Conservation (phyloP, 495 filamentous ascomycete species). For the Penicillium paxilli region DNA sequence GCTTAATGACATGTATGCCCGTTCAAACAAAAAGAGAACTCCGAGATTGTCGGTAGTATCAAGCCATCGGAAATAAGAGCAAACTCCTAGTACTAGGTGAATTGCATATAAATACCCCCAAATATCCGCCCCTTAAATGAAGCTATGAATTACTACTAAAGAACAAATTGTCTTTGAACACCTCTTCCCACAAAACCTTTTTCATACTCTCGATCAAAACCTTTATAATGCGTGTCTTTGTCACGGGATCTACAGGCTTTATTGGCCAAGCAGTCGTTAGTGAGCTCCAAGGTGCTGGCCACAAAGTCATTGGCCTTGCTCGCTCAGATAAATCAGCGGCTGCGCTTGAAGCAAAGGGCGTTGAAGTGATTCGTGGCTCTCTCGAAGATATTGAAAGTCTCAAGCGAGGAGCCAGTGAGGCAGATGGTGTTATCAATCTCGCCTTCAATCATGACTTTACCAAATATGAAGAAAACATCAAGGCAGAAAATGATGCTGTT, state of each 20-base stretch:
- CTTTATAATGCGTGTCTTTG: conserved; percentile 35
- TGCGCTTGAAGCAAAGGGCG: conserved; percentile 28
- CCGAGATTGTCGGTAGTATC: too few relatives aligned
- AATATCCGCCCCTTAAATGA: background rate
- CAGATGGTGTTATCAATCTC: conserved; percentile 46
- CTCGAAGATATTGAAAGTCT: conserved; percentile 38
- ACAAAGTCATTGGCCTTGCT: conserved; percentile 44
- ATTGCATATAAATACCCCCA: background rate
- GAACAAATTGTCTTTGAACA: background rate
- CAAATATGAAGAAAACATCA: conserved; percentile 29
- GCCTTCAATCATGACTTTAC: conserved; percentile 47
- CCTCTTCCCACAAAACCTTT: background rate
- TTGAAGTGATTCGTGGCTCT: conserved; percentile 33
- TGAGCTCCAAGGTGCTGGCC: conserved; percentile 39
- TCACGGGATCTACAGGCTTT: conserved; percentile 50
- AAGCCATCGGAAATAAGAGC: too few relatives aligned
- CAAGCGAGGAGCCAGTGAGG: conserved; percentile 30
- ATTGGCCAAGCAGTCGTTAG: conserved; percentile 44
- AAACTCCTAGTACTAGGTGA: too few relatives aligned
- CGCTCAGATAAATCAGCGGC: conserved; percentile 35
- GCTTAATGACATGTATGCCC: background rate
- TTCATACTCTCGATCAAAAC: background rate
- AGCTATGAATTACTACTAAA: background rate
- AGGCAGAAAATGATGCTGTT: conserved; percentile 36
- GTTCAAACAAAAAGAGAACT: too few relatives aligned